Percentiles rank a stretch among this genome's conserved stretches.
phyloP scores from a whole-genome alignment of 2,329 filamentous ascomycete species.

The Colletotrichum acutatum region DNA sequence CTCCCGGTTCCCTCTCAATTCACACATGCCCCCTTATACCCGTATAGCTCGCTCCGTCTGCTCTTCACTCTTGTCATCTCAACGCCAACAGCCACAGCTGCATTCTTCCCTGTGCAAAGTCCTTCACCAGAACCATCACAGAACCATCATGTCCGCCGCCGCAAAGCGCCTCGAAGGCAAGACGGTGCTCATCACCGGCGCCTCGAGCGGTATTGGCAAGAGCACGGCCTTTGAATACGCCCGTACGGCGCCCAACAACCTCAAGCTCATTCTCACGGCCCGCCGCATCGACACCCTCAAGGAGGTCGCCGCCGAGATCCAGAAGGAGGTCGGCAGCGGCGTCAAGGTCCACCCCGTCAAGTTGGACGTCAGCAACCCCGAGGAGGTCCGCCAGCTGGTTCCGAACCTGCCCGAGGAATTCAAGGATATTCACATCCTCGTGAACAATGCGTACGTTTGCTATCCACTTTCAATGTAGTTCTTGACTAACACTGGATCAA shows the following conservation, averaged over 20 bases:
- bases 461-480: background rate
- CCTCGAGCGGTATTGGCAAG: constrained; percentile 90
- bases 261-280: constrained; percentile 91
- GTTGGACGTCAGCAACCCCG: constrained; percentile 86
- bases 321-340: constrained; percentile 78
- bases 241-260: constrained; percentile 79
- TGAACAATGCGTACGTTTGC: constrained; percentile 89
- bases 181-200: constrained; percentile 91
- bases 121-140: background rate
- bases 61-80: constrained; percentile 1
- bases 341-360: constrained; percentile 86
- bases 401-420: constrained; percentile 81
- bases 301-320: constrained; percentile 81
- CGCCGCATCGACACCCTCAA: constrained; percentile 82
- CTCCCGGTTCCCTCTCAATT: background rate
- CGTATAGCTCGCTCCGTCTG: constrained; percentile 4
- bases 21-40: constrained; percentile 16
- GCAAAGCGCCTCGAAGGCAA: constrained; percentile 90
- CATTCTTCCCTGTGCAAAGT: background rate
- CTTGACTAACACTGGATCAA: constrained; percentile 25
- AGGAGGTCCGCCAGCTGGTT: constrained; percentile 80
- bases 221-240: constrained; percentile 92
- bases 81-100: constrained; percentile 5
- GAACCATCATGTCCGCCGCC: constrained; percentile 65
- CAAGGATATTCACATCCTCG: constrained; percentile 84